A percentile compares a stretch with the other conserved stretches of the same genome.
Evolutionary conservation across 495 filamentous ascomycete species (phyloP).

Genomic region (Xylaria nigripes): DNA sequence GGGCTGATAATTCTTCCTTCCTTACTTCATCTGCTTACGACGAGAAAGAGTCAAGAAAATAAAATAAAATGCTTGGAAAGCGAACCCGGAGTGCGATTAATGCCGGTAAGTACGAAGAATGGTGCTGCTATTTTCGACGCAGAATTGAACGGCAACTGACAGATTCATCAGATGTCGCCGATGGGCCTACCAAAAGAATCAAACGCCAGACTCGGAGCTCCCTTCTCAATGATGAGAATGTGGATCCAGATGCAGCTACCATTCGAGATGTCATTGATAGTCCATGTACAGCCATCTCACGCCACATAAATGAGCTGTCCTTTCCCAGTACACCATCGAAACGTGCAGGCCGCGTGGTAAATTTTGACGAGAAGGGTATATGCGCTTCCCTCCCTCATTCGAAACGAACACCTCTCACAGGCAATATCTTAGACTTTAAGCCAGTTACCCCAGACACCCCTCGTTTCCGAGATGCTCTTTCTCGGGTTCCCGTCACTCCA

Average conservation of each 20-base stretch:
- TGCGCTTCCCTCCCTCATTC: not conserved
- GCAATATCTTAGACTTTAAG: constrained; percentile 27
- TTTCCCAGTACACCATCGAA: constrained; percentile 25
- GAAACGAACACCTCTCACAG: constrained; percentile 5
- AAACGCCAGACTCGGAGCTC: constrained; percentile 41
- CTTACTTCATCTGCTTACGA: constrained; percentile 1
- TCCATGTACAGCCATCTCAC: constrained; percentile 15
- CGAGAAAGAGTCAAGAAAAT: constrained; percentile 20
- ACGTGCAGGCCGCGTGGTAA: constrained; percentile 7
- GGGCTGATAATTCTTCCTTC: not conserved
- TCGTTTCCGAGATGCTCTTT: constrained; percentile 46
- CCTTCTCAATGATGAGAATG: constrained; percentile 39
- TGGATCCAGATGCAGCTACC: constrained; percentile 38
- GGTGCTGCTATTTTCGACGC: constrained; percentile 6
- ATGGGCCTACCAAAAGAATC: constrained; percentile 52
- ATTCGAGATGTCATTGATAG: constrained; percentile 32
- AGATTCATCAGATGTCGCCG: constrained; percentile 14
- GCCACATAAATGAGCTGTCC: constrained; percentile 14
- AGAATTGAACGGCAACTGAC: constrained; percentile 30
- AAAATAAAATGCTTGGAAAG: constrained; percentile 66
- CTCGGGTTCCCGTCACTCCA: constrained; percentile 36
- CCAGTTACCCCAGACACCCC: constrained; percentile 60
- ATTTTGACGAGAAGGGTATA: constrained; percentile 20
- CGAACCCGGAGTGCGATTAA: constrained; percentile 50
- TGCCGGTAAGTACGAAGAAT: constrained; percentile 45